A percentile compares a stretch with the other conserved stretches of the same genome.
These are phyloP conservation scores for Starmerella asiatica DNA, from an alignment of 805 yeast species.

Conservation along the genomic window DNA sequence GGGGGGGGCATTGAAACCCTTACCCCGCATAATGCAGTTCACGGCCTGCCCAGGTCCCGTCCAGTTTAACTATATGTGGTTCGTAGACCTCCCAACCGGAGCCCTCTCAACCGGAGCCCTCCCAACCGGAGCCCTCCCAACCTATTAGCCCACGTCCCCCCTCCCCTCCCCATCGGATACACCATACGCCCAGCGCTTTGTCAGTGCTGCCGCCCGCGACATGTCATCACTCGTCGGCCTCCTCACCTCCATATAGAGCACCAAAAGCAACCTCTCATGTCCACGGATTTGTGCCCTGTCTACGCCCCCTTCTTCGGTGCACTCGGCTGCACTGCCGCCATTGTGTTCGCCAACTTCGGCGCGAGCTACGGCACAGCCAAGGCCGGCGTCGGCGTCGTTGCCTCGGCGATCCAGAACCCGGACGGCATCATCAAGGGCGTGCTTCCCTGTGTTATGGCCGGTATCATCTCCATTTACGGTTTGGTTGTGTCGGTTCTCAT, in stretches of 20 bases:
- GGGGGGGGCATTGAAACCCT: no score
- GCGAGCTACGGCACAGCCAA: conserved; percentile 99
- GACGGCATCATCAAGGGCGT: conserved; percentile 71
- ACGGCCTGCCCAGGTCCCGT: no score
- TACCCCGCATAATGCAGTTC: no score
- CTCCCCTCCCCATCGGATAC: no score
- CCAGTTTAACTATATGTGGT: no score
- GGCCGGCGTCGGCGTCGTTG: conserved; percentile 98
- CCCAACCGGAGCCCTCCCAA: no score
- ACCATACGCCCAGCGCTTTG: no score
- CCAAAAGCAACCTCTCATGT: conserved; percentile 9
- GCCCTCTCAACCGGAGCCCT: no score
- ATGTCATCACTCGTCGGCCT: neutral
- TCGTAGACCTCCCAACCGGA: no score
- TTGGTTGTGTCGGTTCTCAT: conserved; percentile 91
- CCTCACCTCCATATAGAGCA: no score
- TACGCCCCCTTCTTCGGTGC: conserved; percentile 88
- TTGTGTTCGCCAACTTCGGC: conserved; percentile 96
- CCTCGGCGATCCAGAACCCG: conserved; percentile 94
- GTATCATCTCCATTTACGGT: conserved; percentile 98
- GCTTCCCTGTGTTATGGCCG: conserved; percentile 98
- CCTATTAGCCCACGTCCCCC: no score
- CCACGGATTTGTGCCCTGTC: conserved; percentile 24
- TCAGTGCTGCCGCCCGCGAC: no score
- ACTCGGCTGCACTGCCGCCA: conserved; percentile 98